Conservation (phyloP, 2,329 filamentous ascomycete genomes). For the Thielaviopsis musarum region DNA sequence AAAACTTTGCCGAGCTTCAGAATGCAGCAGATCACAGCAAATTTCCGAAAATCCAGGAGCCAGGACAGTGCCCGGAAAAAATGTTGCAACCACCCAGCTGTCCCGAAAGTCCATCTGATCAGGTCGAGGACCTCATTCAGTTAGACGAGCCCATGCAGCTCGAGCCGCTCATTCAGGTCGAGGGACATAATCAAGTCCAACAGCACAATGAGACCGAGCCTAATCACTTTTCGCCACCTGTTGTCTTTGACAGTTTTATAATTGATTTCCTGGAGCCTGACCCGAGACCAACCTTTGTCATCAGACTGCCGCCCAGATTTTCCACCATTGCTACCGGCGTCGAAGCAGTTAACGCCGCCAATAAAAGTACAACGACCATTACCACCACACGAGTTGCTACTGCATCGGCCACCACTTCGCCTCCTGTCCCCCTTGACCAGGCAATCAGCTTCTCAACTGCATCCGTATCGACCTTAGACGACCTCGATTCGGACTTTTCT, state of each 20-base stretch:
- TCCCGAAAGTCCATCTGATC: not conserved
- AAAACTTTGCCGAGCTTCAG: not conserved
- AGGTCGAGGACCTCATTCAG: not conserved
- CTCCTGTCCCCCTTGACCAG: slow-evolving; percentile 1
- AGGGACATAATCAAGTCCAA: not conserved
- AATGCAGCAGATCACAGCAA: not conserved
- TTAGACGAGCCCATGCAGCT: not conserved
- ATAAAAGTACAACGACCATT: not conserved
- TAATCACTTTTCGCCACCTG: not conserved
- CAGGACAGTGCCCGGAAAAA: not conserved
- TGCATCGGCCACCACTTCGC: not conserved
- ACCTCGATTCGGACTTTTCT: slow-evolving; percentile 9
- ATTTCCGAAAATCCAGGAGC: not conserved
- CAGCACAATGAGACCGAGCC: not conserved
- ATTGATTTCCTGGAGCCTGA: slow-evolving; percentile 26
- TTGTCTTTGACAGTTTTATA: slow-evolving; percentile 12
- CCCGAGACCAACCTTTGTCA: slow-evolving; percentile 25
- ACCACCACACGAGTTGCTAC: not conserved
- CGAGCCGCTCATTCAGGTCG: not conserved
- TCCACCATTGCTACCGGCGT: not conserved
- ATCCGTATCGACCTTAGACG: slow-evolving; percentile 5
- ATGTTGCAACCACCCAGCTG: not conserved
- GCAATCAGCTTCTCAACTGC: slow-evolving; percentile 3
- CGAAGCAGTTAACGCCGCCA: not conserved
- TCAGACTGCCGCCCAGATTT: slow-evolving; percentile 1